These are phyloP conservation scores for Kwoniella dejecticola DNA, from an alignment of 768 basidiomycete genomes.

Conservation along the genomic window DNA sequence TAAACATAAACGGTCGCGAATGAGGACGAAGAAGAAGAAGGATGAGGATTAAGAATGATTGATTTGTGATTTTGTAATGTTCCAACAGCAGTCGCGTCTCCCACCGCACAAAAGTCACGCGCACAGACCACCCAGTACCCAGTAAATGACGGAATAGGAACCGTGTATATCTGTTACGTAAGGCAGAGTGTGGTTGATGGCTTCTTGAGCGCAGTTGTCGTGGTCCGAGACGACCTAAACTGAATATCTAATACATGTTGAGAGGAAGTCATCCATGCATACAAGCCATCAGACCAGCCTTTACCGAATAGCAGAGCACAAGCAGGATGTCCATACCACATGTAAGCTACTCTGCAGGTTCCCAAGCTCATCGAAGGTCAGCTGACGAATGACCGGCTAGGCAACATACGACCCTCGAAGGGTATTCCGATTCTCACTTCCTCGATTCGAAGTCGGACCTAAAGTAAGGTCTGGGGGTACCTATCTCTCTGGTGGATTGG, in stretches of 20 bases:
- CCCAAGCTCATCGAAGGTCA: not conserved
- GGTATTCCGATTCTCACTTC: slow-evolving; percentile 85
- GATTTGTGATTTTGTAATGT: not conserved
- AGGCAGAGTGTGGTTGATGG: too few relatives aligned
- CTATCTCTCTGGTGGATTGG: slow-evolving; percentile 87
- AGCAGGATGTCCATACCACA: slow-evolving; percentile 34
- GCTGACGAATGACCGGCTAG: slow-evolving; percentile 37
- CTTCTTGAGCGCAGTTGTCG: too few relatives aligned
- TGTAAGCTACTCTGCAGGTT: slow-evolving; percentile 15
- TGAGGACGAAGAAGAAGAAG: slow-evolving; percentile 5
- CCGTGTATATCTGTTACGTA: too few relatives aligned
- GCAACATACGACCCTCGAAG: slow-evolving; percentile 80
- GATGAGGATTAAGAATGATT: not conserved
- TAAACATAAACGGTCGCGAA: not conserved
- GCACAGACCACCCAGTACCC: slow-evolving; percentile 3
- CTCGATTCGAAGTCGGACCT: slow-evolving; percentile 68
- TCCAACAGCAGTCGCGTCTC: slow-evolving; percentile 26
- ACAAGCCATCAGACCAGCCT: not conserved
- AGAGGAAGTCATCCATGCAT: not conserved
- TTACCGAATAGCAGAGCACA: not conserved
- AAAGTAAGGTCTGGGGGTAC: slow-evolving; percentile 82
- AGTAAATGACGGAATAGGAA: slow-evolving; percentile 11
- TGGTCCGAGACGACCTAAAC: too few relatives aligned
- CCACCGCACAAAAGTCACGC: slow-evolving; percentile 1
- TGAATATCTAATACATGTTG: too few relatives aligned